Base-by-base conservation (phyloP, 352 stramenopile species). In the Phytophthora palmivora region DNA sequence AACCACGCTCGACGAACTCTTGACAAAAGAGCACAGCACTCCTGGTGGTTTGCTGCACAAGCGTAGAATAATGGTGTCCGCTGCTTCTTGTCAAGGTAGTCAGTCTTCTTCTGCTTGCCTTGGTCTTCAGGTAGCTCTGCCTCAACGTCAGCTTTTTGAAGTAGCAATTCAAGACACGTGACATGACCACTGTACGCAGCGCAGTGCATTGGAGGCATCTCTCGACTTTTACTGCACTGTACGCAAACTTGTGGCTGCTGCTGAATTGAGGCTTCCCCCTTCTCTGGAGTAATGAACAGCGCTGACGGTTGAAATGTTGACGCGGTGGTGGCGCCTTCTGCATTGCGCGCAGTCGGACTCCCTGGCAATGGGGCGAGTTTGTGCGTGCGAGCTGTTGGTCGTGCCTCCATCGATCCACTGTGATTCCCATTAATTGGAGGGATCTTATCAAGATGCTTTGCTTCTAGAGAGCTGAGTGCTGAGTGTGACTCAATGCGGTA, bases 401-500 rank as follows among this genome's bases (percentile, higher is more conserved):
- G 36, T 10, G 44, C 39, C 21, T 62, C 49, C n/a, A 49, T 45
- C 5, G 50, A 39, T 16, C 39, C 21, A 24, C 21, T 28, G 18
- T 33, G 12, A 22, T 14, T 46, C 11, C 1, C 45, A 9, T 63
- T 43, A 11, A 43, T 41, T 4, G 33, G 46, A 6, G 42, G 36
- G 32, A 65, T 41, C 32, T 63, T 63, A 5, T 72, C 62, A 6
- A 79, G 37, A 44, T 83, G 46, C 48, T 78, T 84, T 2, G 72
- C 49, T 10, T 84, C 75, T 7, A 89, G 63, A 19, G 79, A 86
- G 36, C 66, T 83, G 28, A 89, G 59, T 18, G 76, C 68, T n/a
- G 80, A 87, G 55, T 89, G 79, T 16, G 80, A 89, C 43, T 89
- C 73, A 44, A 89, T 89, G 28, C 72, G 71, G 39, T 89, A 89